A percentile compares a stretch with the other conserved stretches of the same genome.
phyloP scores from a whole-genome alignment of 768 basidiomycete genomes.

The Strobilomyces dryophilus region DNA sequence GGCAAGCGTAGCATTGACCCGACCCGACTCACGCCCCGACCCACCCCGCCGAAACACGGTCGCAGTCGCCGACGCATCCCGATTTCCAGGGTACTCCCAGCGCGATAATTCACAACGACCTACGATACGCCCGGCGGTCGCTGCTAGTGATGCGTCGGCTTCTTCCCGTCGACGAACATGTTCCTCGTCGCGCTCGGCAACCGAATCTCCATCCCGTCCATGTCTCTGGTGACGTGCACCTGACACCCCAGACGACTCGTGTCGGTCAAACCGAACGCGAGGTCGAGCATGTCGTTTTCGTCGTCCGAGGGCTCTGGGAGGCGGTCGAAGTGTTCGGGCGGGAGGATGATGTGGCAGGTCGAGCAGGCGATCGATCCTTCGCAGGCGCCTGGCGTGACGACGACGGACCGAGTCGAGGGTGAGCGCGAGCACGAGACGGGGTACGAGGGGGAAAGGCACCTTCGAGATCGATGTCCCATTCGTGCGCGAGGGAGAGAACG shows the following conservation, averaged over 20 bases:
- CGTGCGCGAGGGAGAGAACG: constrained; percentile 85
- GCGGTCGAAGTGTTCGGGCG: constrained; percentile 65
- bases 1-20: too few relatives aligned
- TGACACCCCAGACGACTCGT: constrained; percentile 83
- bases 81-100: constrained; percentile 9
- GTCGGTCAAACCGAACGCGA: constrained; percentile 95
- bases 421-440: too few relatives aligned
- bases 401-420: not conserved
- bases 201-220: constrained; percentile 83
- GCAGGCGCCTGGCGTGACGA: constrained; percentile 68
- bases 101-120: constrained; percentile 16
- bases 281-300: constrained; percentile 98
- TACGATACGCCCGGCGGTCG: not conserved
- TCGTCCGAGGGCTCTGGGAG: constrained; percentile 95
- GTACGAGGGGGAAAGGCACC: constrained; percentile 44
- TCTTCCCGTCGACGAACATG: constrained; percentile 90
- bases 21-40: not conserved
- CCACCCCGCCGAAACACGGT: not conserved
- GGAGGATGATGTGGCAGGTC: constrained; percentile 86
- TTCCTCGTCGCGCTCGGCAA: constrained; percentile 92
- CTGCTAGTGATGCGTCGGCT: constrained; percentile 44
- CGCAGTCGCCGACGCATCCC: not conserved
- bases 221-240: constrained; percentile 69
- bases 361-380: constrained; percentile 97
- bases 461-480: constrained; percentile 94